phyloP scores from a whole-genome alignment of 495 filamentous ascomycete species.

The Cetradonia linearis region DNA sequence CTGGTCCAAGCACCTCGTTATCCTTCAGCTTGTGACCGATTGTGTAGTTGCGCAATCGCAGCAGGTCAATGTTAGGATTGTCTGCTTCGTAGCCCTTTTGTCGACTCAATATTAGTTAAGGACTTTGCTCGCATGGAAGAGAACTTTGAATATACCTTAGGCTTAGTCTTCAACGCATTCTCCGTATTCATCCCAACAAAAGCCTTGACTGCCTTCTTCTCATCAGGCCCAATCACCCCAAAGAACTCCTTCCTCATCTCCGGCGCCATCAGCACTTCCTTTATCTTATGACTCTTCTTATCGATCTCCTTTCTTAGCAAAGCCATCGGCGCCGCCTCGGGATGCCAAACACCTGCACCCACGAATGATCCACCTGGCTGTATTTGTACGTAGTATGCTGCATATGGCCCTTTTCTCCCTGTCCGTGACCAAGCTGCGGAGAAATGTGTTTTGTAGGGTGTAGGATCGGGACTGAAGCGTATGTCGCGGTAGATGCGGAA shows the following conservation, averaged over 20 bases:
- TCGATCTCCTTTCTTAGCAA: slow-evolving; percentile 64
- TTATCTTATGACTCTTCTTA: slow-evolving; percentile 54
- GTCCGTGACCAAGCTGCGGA: slow-evolving; percentile 80
- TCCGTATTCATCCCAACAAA: slow-evolving; percentile 58
- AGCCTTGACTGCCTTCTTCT: slow-evolving; percentile 52
- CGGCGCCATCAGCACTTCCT: slow-evolving; percentile 48
- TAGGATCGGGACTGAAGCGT: slow-evolving; percentile 65
- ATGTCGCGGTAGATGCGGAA: slow-evolving; percentile 82
- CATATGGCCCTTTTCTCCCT: slow-evolving; percentile 76
- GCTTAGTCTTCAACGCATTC: slow-evolving; percentile 71
- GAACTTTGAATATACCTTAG: slow-evolving; percentile 50
- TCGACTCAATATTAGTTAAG: neutral
- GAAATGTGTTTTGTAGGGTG: slow-evolving; percentile 82
- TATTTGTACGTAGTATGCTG: slow-evolving; percentile 68
- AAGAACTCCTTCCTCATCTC: slow-evolving; percentile 55
- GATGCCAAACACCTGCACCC: slow-evolving; percentile 73
- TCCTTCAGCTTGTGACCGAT: slow-evolving; percentile 55
- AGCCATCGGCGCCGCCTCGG: slow-evolving; percentile 51
- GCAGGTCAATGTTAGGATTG: slow-evolving; percentile 62
- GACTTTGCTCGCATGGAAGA: neutral
- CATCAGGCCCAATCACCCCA: slow-evolving; percentile 41
- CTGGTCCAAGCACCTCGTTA: slow-evolving; percentile 38
- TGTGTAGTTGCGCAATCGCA: slow-evolving; percentile 69
- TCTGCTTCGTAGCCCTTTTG: slow-evolving; percentile 61
- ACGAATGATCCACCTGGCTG: slow-evolving; percentile 41